Base-by-base conservation (phyloP, 2,329 filamentous ascomycete genomes). In the Emmonsia crescens region DNA sequence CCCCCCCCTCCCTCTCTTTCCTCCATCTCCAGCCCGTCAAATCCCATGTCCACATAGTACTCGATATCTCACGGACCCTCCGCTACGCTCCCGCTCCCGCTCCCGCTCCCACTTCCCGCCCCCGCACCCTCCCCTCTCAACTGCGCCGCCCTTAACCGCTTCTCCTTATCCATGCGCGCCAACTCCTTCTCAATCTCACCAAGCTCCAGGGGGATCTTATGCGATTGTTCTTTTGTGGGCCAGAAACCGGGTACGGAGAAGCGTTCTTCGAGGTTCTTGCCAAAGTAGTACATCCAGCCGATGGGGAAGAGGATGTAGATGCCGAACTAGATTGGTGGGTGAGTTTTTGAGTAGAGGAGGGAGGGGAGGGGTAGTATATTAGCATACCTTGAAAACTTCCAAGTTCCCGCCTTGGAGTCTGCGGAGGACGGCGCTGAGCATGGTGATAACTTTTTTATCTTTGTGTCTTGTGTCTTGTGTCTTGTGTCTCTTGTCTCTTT, bases 241-340 rank as follows among this genome's bases (percentile, higher is more conserved):
- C 94, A 99, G 81, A 99, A 99, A 62, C 88, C 89, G 27, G 89
- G 86, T 1, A 97, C 90, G 56, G 83, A 79, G 80, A 99, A 99
- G 66, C 91, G 88, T 67, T 88, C 83, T 77, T 99, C 94, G 73
- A 99, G 89, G 76, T 99, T 99, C 61, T 92, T 96, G 73, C 94
- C 94, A 76, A 97, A 99, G 81, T 99, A 99, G 82, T 95, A 97
- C 94, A 99, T 99, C 81, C 94, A 92, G 69, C 90, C 91, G 71
- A 99, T 97, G 21, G 94, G 94, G 78, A 99, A 99, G 83, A 96
- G 88, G 79, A 99, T 87, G 80, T 99, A 99, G 83, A 95, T 89
- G 79, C 93, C 92, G 76, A 99, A 99, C 93, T 96, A 62, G 21
- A 48, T 24, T 51, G 38, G 33, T 27, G 51, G 14, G 29, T 21